Percentiles rank a stretch among this genome's conserved stretches.
These are phyloP conservation scores for Zymoseptoria ardabiliae DNA, from an alignment of 2,329 filamentous ascomycete species.

Conservation along the genomic window DNA sequence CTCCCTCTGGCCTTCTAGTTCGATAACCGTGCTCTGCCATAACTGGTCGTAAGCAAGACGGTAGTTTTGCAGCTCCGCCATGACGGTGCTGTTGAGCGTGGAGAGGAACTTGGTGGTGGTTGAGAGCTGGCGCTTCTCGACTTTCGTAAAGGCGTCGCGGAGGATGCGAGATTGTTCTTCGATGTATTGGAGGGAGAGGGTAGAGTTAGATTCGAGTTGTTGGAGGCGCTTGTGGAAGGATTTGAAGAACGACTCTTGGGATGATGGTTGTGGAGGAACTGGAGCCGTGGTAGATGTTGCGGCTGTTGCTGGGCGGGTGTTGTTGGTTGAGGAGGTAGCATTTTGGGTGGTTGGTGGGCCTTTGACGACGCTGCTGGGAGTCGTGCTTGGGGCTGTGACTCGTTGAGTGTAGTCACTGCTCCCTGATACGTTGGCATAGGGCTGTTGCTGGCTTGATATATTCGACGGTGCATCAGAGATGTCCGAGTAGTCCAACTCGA, in stretches of 20 bases:
- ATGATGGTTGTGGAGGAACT: constrained; percentile 59
- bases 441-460: neutral
- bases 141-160: constrained; percentile 75
- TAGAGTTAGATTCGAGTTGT: constrained; percentile 85
- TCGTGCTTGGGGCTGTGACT: neutral
- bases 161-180: constrained; percentile 90
- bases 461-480: neutral
- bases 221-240: constrained; percentile 88
- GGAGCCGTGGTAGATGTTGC: neutral
- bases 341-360: constrained; percentile 3
- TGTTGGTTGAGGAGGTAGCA: constrained; percentile 5
- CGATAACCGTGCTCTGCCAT: constrained; percentile 91
- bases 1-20: constrained; percentile 80
- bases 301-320: constrained; percentile 3
- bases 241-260: constrained; percentile 97
- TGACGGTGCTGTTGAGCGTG: constrained; percentile 77
- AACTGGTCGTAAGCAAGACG: constrained; percentile 88
- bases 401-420: neutral
- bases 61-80: constrained; percentile 69
- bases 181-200: constrained; percentile 88
- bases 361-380: neutral
- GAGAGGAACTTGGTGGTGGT: constrained; percentile 77
- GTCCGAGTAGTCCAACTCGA: neutral
- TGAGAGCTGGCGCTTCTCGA: constrained; percentile 79
- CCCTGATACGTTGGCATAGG: neutral